These are phyloP conservation scores for Sporothrix brasiliensis DNA, from an alignment of 2,329 filamentous ascomycete genomes.

Conservation along the genomic window DNA sequence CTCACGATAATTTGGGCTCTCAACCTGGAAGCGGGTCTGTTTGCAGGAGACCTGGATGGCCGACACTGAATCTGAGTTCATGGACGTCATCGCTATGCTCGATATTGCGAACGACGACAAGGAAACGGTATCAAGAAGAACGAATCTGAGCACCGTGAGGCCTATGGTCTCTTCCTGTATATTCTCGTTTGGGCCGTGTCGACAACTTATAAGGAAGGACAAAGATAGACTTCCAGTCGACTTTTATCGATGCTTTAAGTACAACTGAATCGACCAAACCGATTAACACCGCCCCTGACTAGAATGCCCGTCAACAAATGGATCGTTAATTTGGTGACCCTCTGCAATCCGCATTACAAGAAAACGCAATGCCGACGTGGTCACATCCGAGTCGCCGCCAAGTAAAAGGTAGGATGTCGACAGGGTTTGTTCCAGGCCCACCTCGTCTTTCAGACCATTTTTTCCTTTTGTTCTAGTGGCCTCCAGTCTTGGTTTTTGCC, in stretches of 20 bases:
- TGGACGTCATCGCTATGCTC: slow-evolving; percentile 37
- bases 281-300: background rate
- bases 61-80: slow-evolving; percentile 54
- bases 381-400: background rate
- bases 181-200: background rate
- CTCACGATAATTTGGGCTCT: slow-evolving; percentile 59
- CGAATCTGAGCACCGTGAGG: no score
- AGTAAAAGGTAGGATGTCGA: background rate
- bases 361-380: background rate
- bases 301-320: no score
- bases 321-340: background rate
- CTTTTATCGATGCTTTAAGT: background rate
- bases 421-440: background rate
- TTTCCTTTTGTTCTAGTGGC: background rate
- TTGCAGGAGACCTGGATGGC: slow-evolving; percentile 66
- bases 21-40: slow-evolving; percentile 67
- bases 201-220: background rate
- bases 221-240: background rate
- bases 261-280: background rate
- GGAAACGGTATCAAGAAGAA: background rate
- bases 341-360: background rate
- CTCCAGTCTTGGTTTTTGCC: background rate
- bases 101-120: background rate
- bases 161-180: no score
- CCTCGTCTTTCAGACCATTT: background rate